These are phyloP conservation scores for Colletotrichum orchidophilum DNA, from an alignment of 2,329 filamentous ascomycete genomes.

Conservation along the genomic window DNA sequence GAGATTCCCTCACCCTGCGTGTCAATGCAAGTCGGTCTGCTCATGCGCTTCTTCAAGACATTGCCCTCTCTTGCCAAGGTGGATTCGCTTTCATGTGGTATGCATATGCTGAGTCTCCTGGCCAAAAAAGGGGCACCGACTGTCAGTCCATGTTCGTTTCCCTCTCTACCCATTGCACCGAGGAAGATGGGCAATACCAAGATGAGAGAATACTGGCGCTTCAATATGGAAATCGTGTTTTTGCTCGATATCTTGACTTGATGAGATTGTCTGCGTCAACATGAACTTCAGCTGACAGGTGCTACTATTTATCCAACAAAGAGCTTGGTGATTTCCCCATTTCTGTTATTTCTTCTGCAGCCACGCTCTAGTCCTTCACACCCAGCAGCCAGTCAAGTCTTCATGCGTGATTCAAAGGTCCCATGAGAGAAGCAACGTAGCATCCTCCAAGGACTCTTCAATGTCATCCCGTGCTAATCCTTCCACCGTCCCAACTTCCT, in stretches of 20 bases:
- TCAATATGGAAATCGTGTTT: neutral
- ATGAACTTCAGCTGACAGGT: neutral
- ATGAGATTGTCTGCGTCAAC: neutral
- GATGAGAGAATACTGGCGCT: neutral
- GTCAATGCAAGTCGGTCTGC: neutral
- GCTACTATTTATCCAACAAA: neutral
- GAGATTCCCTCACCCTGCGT: neutral
- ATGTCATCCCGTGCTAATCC: neutral
- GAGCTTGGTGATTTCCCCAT: neutral
- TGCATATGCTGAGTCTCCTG: neutral
- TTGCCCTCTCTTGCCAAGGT: neutral
- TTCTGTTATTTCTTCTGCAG: neutral
- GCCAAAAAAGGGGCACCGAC: neutral
- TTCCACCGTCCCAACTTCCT: neutral
- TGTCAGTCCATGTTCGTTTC: neutral
- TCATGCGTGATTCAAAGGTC: neutral
- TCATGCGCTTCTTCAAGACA: neutral
- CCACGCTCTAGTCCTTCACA: neutral
- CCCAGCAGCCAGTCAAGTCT: neutral
- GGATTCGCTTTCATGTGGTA: neutral
- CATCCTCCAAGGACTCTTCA: neutral
- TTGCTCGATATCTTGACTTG: neutral
- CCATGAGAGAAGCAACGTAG: neutral
- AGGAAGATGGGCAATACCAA: neutral
- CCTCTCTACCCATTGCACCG: neutral